Percentiles rank a stretch among this genome's conserved stretches.
phyloP scores from a whole-genome alignment of 1,284 basidiomycete species.

The Cryptococcus sp. region DNA sequence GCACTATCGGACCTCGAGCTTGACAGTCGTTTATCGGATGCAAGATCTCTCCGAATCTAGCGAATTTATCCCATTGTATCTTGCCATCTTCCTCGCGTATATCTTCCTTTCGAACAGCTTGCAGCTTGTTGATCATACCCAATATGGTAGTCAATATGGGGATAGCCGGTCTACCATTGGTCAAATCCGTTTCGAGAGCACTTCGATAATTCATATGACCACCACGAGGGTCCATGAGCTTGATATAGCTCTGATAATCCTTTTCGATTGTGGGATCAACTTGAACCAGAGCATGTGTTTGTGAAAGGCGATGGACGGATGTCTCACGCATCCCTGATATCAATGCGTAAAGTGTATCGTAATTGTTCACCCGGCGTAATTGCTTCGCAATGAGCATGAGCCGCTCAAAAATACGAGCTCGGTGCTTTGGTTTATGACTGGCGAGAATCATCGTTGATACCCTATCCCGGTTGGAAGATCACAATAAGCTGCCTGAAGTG shows the following conservation, averaged over 20 bases:
- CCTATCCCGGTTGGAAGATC: slow-evolving; percentile 17
- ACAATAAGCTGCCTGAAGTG: too few relatives aligned
- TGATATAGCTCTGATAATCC: slow-evolving; percentile 44
- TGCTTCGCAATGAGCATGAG: slow-evolving; percentile 48
- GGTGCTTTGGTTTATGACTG: slow-evolving; percentile 47
- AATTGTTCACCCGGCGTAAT: slow-evolving; percentile 52
- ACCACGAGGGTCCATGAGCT: slow-evolving; percentile 48
- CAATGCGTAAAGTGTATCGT: slow-evolving; percentile 50
- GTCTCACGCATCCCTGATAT: slow-evolving; percentile 50
- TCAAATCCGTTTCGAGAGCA: slow-evolving; percentile 43
- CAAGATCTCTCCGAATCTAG: slow-evolving; percentile 42
- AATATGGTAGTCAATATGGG: slow-evolving; percentile 46
- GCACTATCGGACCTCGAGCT: slow-evolving; percentile 27
- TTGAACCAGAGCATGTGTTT: slow-evolving; percentile 41
- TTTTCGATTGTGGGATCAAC: slow-evolving; percentile 25
- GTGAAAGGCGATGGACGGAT: slow-evolving; percentile 44
- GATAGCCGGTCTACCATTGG: slow-evolving; percentile 43
- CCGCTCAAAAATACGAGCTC: slow-evolving; percentile 48
- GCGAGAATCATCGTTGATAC: slow-evolving; percentile 51
- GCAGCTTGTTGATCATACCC: slow-evolving; percentile 37
- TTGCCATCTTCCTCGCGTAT: slow-evolving; percentile 29
- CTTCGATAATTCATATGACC: slow-evolving; percentile 46
- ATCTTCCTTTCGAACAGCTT: slow-evolving; percentile 40
- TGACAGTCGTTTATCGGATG: slow-evolving; percentile 44
- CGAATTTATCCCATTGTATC: slow-evolving; percentile 48